Evolutionary conservation across 176 grass and related monocot species (phyloP), one percentile per base, ranked within the genome.

Genomic region (Metroxylon sagu): DNA sequence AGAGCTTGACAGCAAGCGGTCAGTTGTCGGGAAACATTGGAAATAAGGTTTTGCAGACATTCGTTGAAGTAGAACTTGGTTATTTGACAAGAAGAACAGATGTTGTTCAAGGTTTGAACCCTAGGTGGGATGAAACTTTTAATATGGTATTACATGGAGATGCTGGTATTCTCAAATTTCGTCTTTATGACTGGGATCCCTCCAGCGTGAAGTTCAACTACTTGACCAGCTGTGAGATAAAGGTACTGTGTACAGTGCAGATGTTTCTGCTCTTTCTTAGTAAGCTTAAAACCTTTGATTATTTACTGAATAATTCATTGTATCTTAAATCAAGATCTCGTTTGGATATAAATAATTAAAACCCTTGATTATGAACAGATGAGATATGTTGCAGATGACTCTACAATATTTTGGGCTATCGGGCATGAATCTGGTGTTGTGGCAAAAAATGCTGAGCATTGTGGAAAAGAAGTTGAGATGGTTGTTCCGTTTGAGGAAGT

Each of bases 71-170:
- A 63, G 93, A 91, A 85, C 72, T 91, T 60, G 93, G 87, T 26
- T 76, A 70, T 53, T 80, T 97, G 66, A 80, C 68, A 57, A 88
- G 87, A 85, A 97, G 84, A 85, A 97, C 93, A 58, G 75, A 48
- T 27, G 82, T 79, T 27, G 54, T 75, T 59, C 66, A 85, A 35
- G 84, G 87, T 75, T 48, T 71, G 39, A 76, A 83, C 66, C 93
- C 81, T 69, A 77, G 25, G 59, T 98, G 93, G 93, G 74, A 85
- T 67, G 70, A 65, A 50, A 71, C 84, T 62, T 92, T 89, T 78
- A 92, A 92, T 80, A 79, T 98, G 87, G 74, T 92, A 64, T 57
- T 98, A 53, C 93, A 98, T 71, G 93, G 87, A 57, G 93, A 98
- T 25, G 66, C 73, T 53, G 93, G 87, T 26, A 49, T 90, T 73